Conservation (phyloP, 371 early-diverging fungal species). For the Rhizopus sp. region DNA sequence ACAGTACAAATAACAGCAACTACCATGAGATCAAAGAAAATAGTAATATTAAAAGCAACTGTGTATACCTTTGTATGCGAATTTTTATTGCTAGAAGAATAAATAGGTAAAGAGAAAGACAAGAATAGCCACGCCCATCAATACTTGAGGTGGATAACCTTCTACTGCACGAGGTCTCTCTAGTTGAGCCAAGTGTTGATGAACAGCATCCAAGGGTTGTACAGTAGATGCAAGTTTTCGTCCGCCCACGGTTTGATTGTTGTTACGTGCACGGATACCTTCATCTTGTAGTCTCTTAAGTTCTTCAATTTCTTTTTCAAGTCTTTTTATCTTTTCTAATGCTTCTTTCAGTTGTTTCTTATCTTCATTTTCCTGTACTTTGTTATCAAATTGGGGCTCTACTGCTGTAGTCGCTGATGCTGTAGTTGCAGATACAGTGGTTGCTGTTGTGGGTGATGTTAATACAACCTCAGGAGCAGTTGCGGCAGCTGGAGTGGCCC, state of each 20-base stretch:
- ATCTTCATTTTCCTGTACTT: conserved; percentile 16
- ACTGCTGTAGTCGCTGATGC: neutral
- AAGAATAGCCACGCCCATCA: conserved; percentile 16
- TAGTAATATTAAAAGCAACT: too few species aligned
- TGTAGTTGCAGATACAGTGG: conserved; percentile 1
- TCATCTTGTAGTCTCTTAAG: conserved; percentile 10
- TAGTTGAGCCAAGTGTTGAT: conserved; percentile 57
- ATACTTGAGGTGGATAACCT: conserved; percentile 33
- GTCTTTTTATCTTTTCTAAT: neutral
- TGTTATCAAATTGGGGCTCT: neutral
- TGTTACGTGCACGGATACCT: conserved; percentile 19
- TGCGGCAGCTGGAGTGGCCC: neutral
- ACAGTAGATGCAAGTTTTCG: conserved; percentile 38
- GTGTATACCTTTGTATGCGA: too few species aligned
- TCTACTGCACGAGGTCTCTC: conserved; percentile 51
- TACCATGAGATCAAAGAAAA: too few species aligned
- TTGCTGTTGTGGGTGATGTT: neutral
- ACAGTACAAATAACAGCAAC: too few species aligned
- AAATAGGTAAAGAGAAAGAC: conserved; percentile 26
- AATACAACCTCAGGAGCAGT: conserved; percentile 1
- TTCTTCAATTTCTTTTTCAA: conserved; percentile 9
- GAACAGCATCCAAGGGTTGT: conserved; percentile 50
- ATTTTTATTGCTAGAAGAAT: conserved; percentile 14
- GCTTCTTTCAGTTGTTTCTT: conserved; percentile 18
- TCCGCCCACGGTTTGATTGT: conserved; percentile 11